Percentiles rank a stretch among this genome's conserved stretches.
Conservation (phyloP, 768 basidiomycete species). For the Tricholoma saponaceum region DNA sequence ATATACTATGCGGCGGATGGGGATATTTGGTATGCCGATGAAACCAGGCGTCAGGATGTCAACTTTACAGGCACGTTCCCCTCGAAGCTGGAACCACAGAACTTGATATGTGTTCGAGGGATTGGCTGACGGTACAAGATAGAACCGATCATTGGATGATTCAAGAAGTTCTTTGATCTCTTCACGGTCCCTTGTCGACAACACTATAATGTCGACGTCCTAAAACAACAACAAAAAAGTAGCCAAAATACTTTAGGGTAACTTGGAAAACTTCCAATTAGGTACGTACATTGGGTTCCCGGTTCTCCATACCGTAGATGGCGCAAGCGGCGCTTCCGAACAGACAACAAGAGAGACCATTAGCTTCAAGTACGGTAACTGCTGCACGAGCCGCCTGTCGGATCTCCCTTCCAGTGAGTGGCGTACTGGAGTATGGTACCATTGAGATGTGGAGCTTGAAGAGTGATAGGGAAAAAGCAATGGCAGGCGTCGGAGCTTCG, state of each 20-base stretch:
- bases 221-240: conserved; percentile 14
- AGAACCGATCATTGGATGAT: conserved; percentile 27
- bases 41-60: conserved; percentile 34
- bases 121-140: conserved; percentile 32
- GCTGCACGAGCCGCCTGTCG: conserved; percentile 22
- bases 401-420: conserved; percentile 16
- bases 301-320: conserved; percentile 29
- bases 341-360: conserved; percentile 29
- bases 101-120: conserved; percentile 37
- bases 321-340: conserved; percentile 38
- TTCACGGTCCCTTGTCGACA: conserved; percentile 30
- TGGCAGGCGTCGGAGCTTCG: too few relatives aligned
- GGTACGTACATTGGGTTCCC: conserved; percentile 31
- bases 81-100: conserved; percentile 32
- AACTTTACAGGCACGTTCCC: conserved; percentile 28
- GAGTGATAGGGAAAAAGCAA: too few relatives aligned
- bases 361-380: conserved; percentile 16
- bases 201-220: conserved; percentile 46
- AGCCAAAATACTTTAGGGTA: background rate
- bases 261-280: background rate
- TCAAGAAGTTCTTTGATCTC: conserved; percentile 36
- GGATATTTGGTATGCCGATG: conserved; percentile 32
- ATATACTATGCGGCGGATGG: conserved; percentile 15
- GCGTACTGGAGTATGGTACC: background rate
- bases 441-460: background rate